These are phyloP conservation scores for Solanum paucissectum DNA, from an alignment of 257 asterid genomes.

Conservation along the genomic window DNA sequence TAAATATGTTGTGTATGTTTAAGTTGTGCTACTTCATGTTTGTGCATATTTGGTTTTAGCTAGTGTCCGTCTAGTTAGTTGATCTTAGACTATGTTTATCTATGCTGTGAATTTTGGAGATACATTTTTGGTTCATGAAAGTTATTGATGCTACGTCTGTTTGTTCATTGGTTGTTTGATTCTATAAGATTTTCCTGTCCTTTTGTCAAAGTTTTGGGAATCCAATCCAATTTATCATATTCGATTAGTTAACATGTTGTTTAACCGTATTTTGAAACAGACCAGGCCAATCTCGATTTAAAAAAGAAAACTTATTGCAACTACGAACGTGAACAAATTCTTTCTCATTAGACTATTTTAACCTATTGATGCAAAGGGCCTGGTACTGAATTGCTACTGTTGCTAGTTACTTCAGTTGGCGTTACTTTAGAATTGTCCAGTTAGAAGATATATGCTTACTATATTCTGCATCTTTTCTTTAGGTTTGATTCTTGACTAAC, in stretches of 20 bases:
- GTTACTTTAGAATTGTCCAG: neutral
- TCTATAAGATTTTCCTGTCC: neutral
- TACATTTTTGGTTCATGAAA: neutral
- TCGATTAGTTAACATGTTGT: neutral
- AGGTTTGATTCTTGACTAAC: constrained; percentile 18
- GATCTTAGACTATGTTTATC: neutral
- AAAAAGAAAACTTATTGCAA: neutral
- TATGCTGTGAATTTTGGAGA: neutral
- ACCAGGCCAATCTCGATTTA: neutral
- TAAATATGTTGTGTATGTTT: neutral
- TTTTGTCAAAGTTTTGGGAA: neutral
- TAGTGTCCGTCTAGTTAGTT: neutral
- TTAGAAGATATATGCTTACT: neutral
- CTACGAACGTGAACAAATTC: neutral
- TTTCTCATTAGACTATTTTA: neutral
- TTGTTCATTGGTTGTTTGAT: neutral
- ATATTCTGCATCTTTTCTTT: neutral
- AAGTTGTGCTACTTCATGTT: constrained; percentile 1
- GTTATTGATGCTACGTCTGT: neutral
- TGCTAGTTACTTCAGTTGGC: neutral
- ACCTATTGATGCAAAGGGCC: neutral
- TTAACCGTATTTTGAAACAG: neutral
- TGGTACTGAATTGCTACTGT: neutral
- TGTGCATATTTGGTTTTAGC: neutral
- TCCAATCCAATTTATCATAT: neutral